Evolutionary conservation across 805 yeast species (phyloP), one percentile per base, ranked within the genome.

Genomic region (Wickerhamiella allomyrinae): DNA sequence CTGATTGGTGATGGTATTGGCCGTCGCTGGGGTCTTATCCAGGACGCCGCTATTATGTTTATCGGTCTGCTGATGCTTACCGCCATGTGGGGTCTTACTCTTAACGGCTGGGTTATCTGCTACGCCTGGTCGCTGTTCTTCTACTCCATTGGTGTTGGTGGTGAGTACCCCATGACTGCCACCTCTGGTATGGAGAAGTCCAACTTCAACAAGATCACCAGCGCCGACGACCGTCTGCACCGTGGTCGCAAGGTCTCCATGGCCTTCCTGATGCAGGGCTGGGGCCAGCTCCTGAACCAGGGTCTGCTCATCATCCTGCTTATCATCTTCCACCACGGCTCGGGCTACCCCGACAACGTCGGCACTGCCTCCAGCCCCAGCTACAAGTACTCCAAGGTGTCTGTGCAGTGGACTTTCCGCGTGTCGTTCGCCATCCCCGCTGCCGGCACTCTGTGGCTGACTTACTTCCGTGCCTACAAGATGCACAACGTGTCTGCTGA

Each of bases 111-210:
- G 67, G 76, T 77, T 47, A 71, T 73, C 41, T 61, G 65, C 57
- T 61, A 61, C 49, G 62, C 63, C 13, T 61, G 62, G 62, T 57
- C 63, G 9, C 65, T 75, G 39, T 77, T 76, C 43, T 69, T 73
- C 55, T 61, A 61, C 56, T 56, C 62, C 21, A 47, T 61, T 31
- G 77, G 79, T 50, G 74, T 76, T 45, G 82, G 81, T 47, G 81
- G 79, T 22, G 82, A 76, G 53, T 76, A 76, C 55, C 81, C 83
- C 7, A 69, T 75, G 48, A 71, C 77, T 39, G 75, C 79, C 5
- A 72, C 77, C 8, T 62, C 74, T 23, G 78, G 79, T 14, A 70
- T 70, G 59, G 82, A 76, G 57, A 73, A 75, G 31, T 76, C 77
- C 2, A 71, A 51, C 27, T 45, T 46, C 40, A 45, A 56, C 27